A percentile compares a stretch with the other conserved stretches of the same genome.
phyloP scores from a whole-genome alignment of 2,329 filamentous ascomycete genomes.

The Neonectria faginata region DNA sequence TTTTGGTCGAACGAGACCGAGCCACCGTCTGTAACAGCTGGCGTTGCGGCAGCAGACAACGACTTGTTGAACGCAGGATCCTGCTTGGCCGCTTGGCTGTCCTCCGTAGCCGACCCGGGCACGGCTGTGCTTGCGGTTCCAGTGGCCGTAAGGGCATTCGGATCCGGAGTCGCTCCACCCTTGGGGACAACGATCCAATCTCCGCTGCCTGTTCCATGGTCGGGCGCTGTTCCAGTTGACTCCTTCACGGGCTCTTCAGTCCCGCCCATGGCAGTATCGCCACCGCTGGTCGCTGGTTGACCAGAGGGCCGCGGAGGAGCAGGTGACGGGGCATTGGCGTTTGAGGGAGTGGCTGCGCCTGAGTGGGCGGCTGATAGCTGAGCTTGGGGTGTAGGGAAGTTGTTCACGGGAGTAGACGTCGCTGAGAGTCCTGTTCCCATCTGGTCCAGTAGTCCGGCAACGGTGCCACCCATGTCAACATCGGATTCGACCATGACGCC shows the following conservation, averaged over 20 bases:
- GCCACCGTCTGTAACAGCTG: conserved; percentile 53
- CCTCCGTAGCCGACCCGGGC: conserved; percentile 49
- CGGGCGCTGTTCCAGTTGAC: conserved; percentile 56
- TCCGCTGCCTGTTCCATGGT: conserved; percentile 64
- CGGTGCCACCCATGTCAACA: conserved; percentile 73
- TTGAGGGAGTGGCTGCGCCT: conserved; percentile 66
- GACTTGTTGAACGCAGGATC: conserved; percentile 32
- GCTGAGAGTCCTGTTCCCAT: conserved; percentile 73
- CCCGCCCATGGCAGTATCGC: conserved; percentile 65
- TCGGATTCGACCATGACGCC: conserved; percentile 68
- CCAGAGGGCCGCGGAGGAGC: conserved; percentile 47
- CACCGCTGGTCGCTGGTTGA: conserved; percentile 36
- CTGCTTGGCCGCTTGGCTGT: conserved; percentile 39
- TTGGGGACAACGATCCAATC: conserved; percentile 84
- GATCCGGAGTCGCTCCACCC: conserved; percentile 61
- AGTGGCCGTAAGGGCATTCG: conserved; percentile 39
- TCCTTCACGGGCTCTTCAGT: conserved; percentile 55
- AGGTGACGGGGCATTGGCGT: conserved; percentile 61
- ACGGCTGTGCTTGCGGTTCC: conserved; percentile 35
- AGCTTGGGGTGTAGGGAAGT: conserved; percentile 70
- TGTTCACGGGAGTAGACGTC: conserved; percentile 70
- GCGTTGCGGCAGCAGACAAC: conserved; percentile 38
- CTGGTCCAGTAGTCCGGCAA: conserved; percentile 74
- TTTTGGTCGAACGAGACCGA: conserved; percentile 64
- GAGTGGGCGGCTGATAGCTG: conserved; percentile 68